phyloP scores from a whole-genome alignment of 202 grass and related monocot genomes.

The Panicum virgatum region DNA sequence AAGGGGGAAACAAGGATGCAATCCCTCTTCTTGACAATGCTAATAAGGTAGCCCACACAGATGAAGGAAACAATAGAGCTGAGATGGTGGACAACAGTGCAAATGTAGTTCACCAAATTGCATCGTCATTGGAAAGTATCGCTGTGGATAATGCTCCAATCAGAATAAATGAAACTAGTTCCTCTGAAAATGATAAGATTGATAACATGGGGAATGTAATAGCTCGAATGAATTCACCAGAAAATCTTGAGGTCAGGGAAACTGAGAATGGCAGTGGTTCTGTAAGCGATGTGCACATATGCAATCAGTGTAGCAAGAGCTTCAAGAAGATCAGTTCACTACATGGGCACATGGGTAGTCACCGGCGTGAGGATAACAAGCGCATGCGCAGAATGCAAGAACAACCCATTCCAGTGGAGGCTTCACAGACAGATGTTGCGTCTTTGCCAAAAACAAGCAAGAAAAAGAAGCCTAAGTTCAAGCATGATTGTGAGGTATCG shows the following conservation, averaged over 20 bases:
- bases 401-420: neutral
- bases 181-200: neutral
- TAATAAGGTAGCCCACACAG: too few relatives aligned
- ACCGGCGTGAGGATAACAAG: neutral
- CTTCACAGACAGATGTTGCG: neutral
- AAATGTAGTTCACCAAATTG: neutral
- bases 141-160: neutral
- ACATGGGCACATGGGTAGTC: conserved; percentile 10
- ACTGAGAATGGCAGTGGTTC: neutral
- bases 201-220: neutral
- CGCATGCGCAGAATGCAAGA: neutral
- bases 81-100: neutral
- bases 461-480: neutral
- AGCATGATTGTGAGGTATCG: neutral
- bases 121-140: neutral
- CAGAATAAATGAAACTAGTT: neutral
- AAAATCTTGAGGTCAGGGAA: neutral
- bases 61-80: neutral
- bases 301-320: neutral
- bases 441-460: neutral
- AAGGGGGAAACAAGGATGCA: neutral
- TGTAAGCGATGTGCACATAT: neutral
- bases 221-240: neutral
- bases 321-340: neutral
- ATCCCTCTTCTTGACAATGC: neutral